Base-by-base conservation (phyloP, 768 basidiomycete genomes). In the Rhodocollybia butyracea region DNA sequence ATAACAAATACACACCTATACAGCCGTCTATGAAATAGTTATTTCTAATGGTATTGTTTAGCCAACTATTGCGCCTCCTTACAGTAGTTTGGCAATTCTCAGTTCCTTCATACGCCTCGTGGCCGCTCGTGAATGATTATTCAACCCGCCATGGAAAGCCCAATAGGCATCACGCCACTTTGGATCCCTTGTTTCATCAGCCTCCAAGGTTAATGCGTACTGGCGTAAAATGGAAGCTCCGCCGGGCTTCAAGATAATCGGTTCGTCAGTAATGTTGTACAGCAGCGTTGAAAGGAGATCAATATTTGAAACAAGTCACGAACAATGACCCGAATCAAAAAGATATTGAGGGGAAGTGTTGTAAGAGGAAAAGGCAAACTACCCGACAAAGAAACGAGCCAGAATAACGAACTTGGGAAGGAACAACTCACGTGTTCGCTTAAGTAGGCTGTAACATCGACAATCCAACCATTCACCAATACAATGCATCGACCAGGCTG, bases 101-200 rank as follows among this genome's bases (percentile, higher is more conserved):
- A 84, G 62, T 45, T 78, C 71, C n/a, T 61, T 59, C 76, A 85
- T 74, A 41, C 75, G 69, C 60, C 69, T 70, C 58, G 68, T 73
- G 13, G 84, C 84, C 3, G 78, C 77, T n/a, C 78, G 73, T 13
- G 85, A 84, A 61, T 90, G 88, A 54, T 82, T 83, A 63, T 90
- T 92, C 61, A 88, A 69, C 13, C 87, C 88, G 15, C 88, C 87
- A 54, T 78, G 74, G 70, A 88, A 90, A 0, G 87, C 85, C 76
- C 80, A 80, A 5, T 77, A 77, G 0, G 85, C 84, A 45, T 85
- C 76, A 54, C 67, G 68, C 68, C 72, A 67, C 2, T 32, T 19
- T 36, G 47, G 60, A 57, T 61, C 29, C n/a, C 47, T 22, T 57
- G 40, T 6, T 46, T 56, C 34, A 48, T 60, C 58, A 36, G 60